These are phyloP conservation scores for Suillus ampliporus DNA, from an alignment of 768 basidiomycete genomes.

Conservation along the genomic window DNA sequence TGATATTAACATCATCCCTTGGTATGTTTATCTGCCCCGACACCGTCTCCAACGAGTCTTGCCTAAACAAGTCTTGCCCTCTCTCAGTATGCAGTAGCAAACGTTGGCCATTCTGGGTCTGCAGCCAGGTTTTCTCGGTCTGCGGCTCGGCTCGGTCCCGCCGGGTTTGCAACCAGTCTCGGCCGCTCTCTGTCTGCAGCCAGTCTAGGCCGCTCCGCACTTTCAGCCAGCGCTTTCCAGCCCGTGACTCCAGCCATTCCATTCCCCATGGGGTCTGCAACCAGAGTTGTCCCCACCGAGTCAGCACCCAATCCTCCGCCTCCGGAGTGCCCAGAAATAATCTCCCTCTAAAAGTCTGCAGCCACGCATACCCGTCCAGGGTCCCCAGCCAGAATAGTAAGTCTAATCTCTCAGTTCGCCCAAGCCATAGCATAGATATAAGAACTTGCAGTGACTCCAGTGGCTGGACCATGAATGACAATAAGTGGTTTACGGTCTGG, in stretches of 20 bases:
- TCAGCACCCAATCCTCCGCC: neutral
- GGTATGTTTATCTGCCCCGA: too few relatives aligned
- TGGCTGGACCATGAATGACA: neutral
- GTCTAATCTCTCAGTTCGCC: neutral
- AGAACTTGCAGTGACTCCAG: neutral
- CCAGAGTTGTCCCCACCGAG: neutral
- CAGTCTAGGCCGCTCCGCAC: neutral
- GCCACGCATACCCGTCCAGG: neutral
- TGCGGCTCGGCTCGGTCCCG: too few relatives aligned
- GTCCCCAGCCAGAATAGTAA: neutral
- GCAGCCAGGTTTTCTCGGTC: neutral
- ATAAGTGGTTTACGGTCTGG: neutral
- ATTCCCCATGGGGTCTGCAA: neutral
- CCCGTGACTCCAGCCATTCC: neutral
- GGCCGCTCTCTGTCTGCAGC: neutral
- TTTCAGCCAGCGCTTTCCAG: neutral
- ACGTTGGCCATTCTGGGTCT: too few relatives aligned
- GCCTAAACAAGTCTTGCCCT: too few relatives aligned
- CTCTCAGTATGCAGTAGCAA: too few relatives aligned
- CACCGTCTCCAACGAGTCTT: too few relatives aligned
- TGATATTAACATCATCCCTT: too few relatives aligned
- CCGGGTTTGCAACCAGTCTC: neutral
- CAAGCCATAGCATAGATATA: neutral
- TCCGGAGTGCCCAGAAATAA: neutral
- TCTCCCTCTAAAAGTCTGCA: neutral